These are phyloP conservation scores for Alternaria infectoria DNA, from an alignment of 2,329 filamentous ascomycete species.

Conservation along the genomic window DNA sequence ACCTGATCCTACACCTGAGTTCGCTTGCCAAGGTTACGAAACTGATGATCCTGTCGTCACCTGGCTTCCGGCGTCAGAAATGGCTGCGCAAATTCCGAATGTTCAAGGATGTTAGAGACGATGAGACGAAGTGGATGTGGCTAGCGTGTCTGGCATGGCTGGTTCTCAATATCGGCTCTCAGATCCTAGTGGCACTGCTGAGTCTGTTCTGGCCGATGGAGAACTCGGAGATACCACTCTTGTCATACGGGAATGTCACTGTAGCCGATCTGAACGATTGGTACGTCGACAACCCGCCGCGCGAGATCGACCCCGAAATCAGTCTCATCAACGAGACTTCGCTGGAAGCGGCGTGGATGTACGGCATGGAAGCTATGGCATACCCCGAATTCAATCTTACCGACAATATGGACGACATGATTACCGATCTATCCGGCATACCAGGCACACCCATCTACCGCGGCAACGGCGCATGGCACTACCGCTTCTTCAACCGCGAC, in stretches of 20 bases:
- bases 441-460: slow-evolving; percentile 37
- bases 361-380: slow-evolving; percentile 35
- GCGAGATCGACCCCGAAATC: not conserved
- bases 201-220: slow-evolving; percentile 46
- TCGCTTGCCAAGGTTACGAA: slow-evolving; percentile 42
- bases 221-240: slow-evolving; percentile 33
- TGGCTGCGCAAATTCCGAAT: slow-evolving; percentile 32
- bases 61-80: slow-evolving; percentile 33
- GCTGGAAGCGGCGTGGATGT: slow-evolving; percentile 36
- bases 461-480: slow-evolving; percentile 29
- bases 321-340: slow-evolving; percentile 17
- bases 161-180: slow-evolving; percentile 41
- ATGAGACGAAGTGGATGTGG: slow-evolving; percentile 43
- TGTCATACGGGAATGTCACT: slow-evolving; percentile 34
- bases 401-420: slow-evolving; percentile 7
- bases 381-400: slow-evolving; percentile 28
- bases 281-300: slow-evolving; percentile 13
- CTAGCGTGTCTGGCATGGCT: slow-evolving; percentile 42
- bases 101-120: slow-evolving; percentile 40
- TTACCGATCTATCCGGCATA: slow-evolving; percentile 25
- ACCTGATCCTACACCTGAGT: slow-evolving; percentile 41
- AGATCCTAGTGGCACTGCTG: slow-evolving; percentile 42
- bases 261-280: slow-evolving; percentile 36
- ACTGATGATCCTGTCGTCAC: slow-evolving; percentile 43
- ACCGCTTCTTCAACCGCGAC: slow-evolving; percentile 44